phyloP scores from a whole-genome alignment of 495 filamentous ascomycete genomes.

The Chaetomium cochliodes region DNA sequence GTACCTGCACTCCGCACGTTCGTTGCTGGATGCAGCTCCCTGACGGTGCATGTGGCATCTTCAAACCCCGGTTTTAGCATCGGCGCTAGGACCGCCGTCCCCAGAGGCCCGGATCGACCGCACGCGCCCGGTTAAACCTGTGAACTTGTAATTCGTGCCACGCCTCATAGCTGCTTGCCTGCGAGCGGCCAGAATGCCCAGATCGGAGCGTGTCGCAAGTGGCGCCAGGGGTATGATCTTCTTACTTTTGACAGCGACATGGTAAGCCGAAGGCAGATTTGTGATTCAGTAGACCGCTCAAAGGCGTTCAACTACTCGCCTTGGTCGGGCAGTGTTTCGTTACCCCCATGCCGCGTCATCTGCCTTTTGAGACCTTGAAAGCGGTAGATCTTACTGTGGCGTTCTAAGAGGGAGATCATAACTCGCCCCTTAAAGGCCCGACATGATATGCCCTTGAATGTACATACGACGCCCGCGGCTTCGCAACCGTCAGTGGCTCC shows the following conservation, averaged over 20 bases:
- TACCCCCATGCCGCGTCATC: neutral
- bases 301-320: neutral
- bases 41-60: conserved; percentile 8
- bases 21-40: conserved; percentile 3
- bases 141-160: neutral
- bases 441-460: neutral
- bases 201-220: conserved; percentile 11
- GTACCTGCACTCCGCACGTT: neutral
- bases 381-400: neutral
- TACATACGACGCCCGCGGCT: too few species aligned
- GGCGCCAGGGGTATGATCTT: conserved; percentile 2
- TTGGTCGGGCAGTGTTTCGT: neutral
- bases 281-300: neutral
- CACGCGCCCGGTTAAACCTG: conserved; percentile 27
- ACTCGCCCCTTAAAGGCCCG: neutral
- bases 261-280: neutral
- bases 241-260: neutral
- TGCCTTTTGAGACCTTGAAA: neutral
- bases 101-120: conserved; percentile 2
- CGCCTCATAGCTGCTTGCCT: conserved; percentile 13
- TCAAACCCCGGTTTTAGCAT: conserved; percentile 13
- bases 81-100: conserved; percentile 1
- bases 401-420: neutral
- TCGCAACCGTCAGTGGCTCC: too few species aligned
- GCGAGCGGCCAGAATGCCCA: neutral